phyloP scores from a whole-genome alignment of 2,329 filamentous ascomycete genomes.

The Cryphonectria nitschkei region DNA sequence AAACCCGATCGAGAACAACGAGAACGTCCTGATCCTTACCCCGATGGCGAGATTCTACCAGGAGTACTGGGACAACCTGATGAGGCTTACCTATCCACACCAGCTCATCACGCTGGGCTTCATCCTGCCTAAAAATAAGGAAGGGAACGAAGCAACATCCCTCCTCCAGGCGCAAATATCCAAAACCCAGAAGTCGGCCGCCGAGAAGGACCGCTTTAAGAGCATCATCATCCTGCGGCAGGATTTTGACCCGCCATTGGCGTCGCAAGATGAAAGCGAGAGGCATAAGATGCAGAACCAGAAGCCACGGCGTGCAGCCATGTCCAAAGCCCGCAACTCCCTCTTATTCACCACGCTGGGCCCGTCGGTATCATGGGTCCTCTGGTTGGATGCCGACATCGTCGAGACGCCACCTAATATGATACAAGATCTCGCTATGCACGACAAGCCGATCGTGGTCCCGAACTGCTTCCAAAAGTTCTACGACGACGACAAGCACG shows the following conservation, averaged over 20 bases:
- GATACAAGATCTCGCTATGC: conserved; percentile 87
- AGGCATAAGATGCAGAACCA: conserved; percentile 92
- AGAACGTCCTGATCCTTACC: conserved; percentile 88
- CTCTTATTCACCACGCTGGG: conserved; percentile 94
- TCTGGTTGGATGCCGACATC: conserved; percentile 94
- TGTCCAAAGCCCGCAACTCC: conserved; percentile 93
- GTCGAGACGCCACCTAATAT: conserved; percentile 82
- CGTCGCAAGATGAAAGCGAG: conserved; percentile 83
- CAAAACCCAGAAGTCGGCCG: conserved; percentile 77
- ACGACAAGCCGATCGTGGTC: conserved; percentile 89
- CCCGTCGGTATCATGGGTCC: conserved; percentile 89
- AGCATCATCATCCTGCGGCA: conserved; percentile 93
- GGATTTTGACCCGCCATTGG: conserved; percentile 83
- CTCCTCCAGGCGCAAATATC: conserved; percentile 83
- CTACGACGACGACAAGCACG: conserved; percentile 68
- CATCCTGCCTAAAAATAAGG: conserved; percentile 91
- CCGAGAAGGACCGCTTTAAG: conserved; percentile 82
- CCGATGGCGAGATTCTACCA: conserved; percentile 93
- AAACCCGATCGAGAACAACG: conserved; percentile 75
- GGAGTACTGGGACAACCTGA: conserved; percentile 92
- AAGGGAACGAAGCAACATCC: conserved; percentile 84
- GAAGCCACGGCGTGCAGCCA: conserved; percentile 81
- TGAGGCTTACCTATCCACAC: conserved; percentile 85
- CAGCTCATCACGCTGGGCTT: conserved; percentile 94
- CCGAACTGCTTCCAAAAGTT: conserved; percentile 95